phyloP scores from a whole-genome alignment of 2,329 filamentous ascomycete genomes.

The Alternaria novae-zelandiae region DNA sequence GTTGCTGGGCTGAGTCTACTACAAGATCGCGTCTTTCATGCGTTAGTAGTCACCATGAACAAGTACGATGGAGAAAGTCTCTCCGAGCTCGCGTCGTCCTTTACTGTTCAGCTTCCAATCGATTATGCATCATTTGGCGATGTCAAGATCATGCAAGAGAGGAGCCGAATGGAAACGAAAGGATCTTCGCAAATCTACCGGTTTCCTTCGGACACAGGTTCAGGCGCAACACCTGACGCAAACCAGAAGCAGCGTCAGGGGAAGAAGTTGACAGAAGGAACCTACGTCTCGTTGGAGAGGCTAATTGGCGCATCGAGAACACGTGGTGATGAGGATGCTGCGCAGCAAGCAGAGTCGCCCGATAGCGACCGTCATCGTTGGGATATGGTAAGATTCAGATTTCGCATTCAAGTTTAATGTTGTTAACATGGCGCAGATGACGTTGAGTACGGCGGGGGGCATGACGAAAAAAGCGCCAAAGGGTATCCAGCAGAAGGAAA shows the following conservation, averaged over 20 bases:
- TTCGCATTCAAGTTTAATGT: neutral
- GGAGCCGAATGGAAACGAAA: constrained; percentile 20
- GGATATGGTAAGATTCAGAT: constrained; percentile 62
- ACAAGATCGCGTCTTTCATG: constrained; percentile 69
- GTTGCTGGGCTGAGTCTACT: constrained; percentile 55
- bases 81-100: constrained; percentile 59
- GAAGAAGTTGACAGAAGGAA: constrained; percentile 61
- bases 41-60: constrained; percentile 64
- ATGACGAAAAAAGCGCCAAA: constrained; percentile 60
- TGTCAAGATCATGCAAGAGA: constrained; percentile 14
- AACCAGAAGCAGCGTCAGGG: constrained; percentile 46
- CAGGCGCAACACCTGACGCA: constrained; percentile 10
- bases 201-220: neutral
- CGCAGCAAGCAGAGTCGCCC: neutral
- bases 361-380: constrained; percentile 58
- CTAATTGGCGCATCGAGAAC: constrained; percentile 12
- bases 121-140: constrained; percentile 54
- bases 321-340: neutral
- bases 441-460: constrained; percentile 73
- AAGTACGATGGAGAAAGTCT: constrained; percentile 19
- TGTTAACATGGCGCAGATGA: constrained; percentile 68
- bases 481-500: constrained; percentile 16
- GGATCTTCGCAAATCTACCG: constrained; percentile 13
- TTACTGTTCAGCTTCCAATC: constrained; percentile 58
- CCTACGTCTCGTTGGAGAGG: constrained; percentile 69